Evolutionary conservation across 2,329 filamentous ascomycete species (phyloP).

Genomic region (Thielaviopsis punctulata): DNA sequence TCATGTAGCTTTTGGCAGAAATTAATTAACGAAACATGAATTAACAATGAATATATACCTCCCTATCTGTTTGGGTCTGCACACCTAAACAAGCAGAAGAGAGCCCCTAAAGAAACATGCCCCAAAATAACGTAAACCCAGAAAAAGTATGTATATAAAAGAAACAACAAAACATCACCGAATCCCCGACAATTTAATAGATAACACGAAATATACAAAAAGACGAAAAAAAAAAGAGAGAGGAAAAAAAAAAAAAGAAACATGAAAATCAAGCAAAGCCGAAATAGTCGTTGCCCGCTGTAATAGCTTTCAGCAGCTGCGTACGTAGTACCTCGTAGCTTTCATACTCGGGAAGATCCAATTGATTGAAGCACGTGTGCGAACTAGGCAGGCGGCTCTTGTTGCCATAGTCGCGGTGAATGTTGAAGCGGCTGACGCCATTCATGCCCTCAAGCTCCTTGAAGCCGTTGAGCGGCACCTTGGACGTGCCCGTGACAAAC

Average conservation of each 20-base stretch:
- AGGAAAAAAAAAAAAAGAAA: slow-evolving; percentile 1
- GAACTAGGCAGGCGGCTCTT: slow-evolving; percentile 91
- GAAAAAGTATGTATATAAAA: neutral
- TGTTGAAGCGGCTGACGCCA: slow-evolving; percentile 93
- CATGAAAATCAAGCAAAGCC: slow-evolving; percentile 60
- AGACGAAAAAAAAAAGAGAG: neutral
- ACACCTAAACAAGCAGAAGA: too few species aligned
- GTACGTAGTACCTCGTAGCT: slow-evolving; percentile 80
- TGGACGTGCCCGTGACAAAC: slow-evolving; percentile 95
- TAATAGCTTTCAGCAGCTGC: slow-evolving; percentile 87
- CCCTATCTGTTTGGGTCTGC: too few species aligned
- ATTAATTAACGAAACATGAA: too few species aligned
- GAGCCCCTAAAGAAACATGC: too few species aligned
- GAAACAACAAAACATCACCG: neutral
- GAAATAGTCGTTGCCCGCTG: slow-evolving; percentile 93
- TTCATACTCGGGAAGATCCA: slow-evolving; percentile 96
- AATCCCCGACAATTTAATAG: neutral
- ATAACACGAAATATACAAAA: neutral
- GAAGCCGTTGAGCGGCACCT: slow-evolving; percentile 96
- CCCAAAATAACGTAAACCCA: neutral
- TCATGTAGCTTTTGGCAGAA: too few species aligned
- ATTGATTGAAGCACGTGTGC: slow-evolving; percentile 98
- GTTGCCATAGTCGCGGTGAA: slow-evolving; percentile 92
- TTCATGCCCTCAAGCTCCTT: slow-evolving; percentile 99
- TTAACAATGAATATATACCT: too few species aligned